phyloP scores from a whole-genome alignment of 176 grass and related monocot genomes.

The Aegilops tauschii region DNA sequence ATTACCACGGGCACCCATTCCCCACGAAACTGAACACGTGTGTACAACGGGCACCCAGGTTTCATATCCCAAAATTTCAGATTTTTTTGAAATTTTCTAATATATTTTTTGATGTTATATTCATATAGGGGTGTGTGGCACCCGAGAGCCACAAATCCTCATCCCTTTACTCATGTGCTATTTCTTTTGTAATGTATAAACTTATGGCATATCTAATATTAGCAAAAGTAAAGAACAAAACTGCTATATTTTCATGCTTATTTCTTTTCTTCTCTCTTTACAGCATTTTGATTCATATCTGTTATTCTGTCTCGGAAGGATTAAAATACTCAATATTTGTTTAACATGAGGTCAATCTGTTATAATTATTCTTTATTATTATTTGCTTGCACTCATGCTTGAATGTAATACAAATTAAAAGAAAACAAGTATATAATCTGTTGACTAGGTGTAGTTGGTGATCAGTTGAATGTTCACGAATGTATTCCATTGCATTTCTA shows the following conservation, averaged over 20 bases:
- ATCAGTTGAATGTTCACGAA: background rate
- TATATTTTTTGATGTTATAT: too few species aligned
- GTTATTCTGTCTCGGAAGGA: background rate
- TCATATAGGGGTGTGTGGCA: too few species aligned
- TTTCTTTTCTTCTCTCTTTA: conserved; percentile 8
- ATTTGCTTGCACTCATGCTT: background rate
- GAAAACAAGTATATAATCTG: background rate
- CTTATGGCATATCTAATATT: background rate
- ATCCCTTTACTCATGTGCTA: background rate
- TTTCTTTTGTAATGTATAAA: conserved; percentile 1
- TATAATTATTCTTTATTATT: background rate
- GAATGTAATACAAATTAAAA: background rate
- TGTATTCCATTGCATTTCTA: conserved; percentile 5
- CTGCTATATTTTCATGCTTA: conserved; percentile 13
- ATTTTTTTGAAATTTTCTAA: too few species aligned
- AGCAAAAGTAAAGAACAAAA: background rate
- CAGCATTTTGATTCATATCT: background rate
- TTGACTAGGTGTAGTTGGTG: conserved; percentile 10
- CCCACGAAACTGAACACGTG: too few species aligned
- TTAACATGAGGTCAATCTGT: background rate
- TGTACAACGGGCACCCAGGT: too few species aligned
- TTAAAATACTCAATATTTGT: background rate
- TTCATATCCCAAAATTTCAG: too few species aligned
- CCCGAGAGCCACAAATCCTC: too few species aligned
- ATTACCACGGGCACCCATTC: too few species aligned